phyloP scores from a whole-genome alignment of 164 flowering plant genomes.

The Taxillus chinensis region DNA sequence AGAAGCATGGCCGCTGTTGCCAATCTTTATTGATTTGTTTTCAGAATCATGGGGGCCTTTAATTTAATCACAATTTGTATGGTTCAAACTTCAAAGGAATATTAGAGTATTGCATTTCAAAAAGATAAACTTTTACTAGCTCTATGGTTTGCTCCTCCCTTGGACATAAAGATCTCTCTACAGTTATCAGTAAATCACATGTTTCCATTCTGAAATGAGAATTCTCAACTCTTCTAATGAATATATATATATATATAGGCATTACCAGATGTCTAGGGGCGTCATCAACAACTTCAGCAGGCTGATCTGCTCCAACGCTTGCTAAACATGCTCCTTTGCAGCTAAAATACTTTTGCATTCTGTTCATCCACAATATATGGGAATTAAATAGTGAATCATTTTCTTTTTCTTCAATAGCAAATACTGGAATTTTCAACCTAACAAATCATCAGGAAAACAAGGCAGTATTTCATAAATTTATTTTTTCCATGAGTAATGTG shows the following conservation, averaged over 20 bases:
- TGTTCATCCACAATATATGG: constrained; percentile 11
- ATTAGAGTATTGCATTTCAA: too few relatives aligned
- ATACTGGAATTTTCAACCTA: too few relatives aligned
- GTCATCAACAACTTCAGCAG: constrained; percentile 93
- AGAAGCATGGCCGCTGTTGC: too few relatives aligned
- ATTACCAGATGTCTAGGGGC: constrained; percentile 81
- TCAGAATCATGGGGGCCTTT: too few relatives aligned
- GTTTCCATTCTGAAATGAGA: background rate
- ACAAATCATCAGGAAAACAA: background rate
- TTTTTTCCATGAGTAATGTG: background rate
- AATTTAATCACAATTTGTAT: background rate
- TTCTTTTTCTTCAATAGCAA: too few relatives aligned
- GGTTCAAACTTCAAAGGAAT: too few relatives aligned
- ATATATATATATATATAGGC: background rate
- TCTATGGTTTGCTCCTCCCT: too few relatives aligned
- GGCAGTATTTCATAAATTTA: background rate
- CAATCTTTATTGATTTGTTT: too few relatives aligned
- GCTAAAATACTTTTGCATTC: constrained; percentile 77
- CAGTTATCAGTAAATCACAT: too few relatives aligned
- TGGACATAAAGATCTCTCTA: too few relatives aligned
- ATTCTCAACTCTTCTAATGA: background rate
- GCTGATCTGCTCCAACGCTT: constrained; percentile 90
- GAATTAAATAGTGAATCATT: background rate
- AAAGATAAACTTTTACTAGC: too few relatives aligned
- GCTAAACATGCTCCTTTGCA: constrained; percentile 84